A percentile compares a stretch with the other conserved stretches of the same genome.
Evolutionary conservation across 345 rosid genomes (phyloP).

Genomic region (Barbarea vulgaris): DNA sequence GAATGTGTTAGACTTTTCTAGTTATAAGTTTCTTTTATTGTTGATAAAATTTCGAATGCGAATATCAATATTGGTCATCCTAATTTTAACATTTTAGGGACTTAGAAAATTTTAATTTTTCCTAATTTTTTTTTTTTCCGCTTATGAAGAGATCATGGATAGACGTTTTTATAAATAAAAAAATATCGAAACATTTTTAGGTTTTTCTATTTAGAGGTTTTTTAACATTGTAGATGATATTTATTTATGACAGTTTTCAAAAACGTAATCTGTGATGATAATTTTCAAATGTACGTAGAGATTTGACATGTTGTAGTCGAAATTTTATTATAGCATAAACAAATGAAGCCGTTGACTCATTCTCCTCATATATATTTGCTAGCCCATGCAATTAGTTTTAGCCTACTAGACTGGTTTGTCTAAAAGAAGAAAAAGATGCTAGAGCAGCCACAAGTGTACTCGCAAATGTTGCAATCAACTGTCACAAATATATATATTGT

Average conservation of each 20-base stretch:
- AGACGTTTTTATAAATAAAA: too few species aligned
- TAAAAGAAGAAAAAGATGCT: background rate
- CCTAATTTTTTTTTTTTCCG: background rate
- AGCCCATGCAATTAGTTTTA: background rate
- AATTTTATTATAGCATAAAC: background rate
- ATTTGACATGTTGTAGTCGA: background rate
- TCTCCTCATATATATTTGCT: background rate
- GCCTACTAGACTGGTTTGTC: background rate
- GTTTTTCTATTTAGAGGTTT: background rate
- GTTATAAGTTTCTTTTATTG: background rate
- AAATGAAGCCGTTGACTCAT: background rate
- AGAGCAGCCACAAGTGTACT: background rate
- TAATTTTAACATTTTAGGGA: too few species aligned
- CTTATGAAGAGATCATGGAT: background rate
- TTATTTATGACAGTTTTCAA: background rate
- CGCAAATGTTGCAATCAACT: background rate
- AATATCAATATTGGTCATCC: background rate
- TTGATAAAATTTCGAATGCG: background rate
- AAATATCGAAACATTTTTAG: background rate
- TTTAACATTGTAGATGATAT: background rate
- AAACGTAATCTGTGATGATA: background rate
- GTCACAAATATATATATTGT: background rate
- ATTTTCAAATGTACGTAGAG: background rate
- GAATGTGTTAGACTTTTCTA: background rate
- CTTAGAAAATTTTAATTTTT: too few species aligned